A percentile compares a stretch with the other conserved stretches of the same genome.
Evolutionary conservation across 116 monocot species (phyloP).

Genomic region (Thalassia testudinum): DNA sequence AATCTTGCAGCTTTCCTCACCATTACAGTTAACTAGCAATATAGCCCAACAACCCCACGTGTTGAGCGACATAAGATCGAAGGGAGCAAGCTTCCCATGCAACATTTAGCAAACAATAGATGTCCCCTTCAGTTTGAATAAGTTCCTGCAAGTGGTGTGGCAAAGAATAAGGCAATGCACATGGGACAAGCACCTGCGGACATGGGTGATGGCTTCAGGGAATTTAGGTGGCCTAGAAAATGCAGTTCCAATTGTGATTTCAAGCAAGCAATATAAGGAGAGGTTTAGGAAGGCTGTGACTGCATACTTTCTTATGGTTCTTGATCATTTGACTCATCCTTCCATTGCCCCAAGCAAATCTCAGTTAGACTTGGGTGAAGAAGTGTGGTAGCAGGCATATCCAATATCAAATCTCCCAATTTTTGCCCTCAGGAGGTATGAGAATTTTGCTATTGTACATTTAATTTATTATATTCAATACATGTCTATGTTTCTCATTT

Average conservation of each 20-base stretch:
- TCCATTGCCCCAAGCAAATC: constrained; percentile 22
- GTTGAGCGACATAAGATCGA: no score
- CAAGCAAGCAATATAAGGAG: constrained; percentile 84
- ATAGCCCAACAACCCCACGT: no score
- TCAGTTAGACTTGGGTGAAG: constrained; percentile 21
- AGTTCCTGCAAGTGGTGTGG: no score
- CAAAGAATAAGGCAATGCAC: constrained; percentile 59
- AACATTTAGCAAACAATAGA: no score
- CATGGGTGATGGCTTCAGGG: constrained; percentile 88
- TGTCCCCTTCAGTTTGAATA: no score
- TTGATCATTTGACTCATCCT: constrained; percentile 69
- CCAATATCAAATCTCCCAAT: no score
- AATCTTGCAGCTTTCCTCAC: constrained; percentile 46
- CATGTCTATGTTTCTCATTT: no score
- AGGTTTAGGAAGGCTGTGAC: constrained; percentile 93
- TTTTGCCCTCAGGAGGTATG: no score
- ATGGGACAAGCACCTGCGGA: constrained; percentile 96
- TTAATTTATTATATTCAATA: no score
- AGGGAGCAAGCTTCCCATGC: no score
- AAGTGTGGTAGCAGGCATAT: not conserved
- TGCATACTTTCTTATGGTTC: constrained; percentile 83
- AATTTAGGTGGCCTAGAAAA: constrained; percentile 86
- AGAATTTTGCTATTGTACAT: no score
- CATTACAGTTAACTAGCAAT: no score
- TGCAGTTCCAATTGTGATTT: constrained; percentile 74